Percentiles rank a stretch among this genome's conserved stretches.
Conservation (phyloP, 352 stramenopile species). For the Plasmopara muralis region DNA sequence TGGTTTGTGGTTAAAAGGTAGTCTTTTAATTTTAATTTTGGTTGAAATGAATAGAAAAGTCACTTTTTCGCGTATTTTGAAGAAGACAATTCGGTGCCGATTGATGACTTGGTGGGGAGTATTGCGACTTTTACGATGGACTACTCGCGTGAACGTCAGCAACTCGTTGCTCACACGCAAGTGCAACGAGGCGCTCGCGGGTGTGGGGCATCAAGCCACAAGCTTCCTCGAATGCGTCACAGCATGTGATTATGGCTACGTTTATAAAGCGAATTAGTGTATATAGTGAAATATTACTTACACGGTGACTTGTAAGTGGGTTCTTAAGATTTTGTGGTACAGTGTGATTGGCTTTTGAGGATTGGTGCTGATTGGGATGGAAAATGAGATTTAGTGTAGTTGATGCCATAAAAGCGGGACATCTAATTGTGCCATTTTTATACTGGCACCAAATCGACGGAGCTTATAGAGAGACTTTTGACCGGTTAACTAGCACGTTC, state of each 20-base stretch:
- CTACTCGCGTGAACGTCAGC: constrained; percentile 47
- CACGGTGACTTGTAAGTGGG: too few relatives aligned
- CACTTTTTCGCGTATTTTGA: constrained; percentile 73
- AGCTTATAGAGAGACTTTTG: too few relatives aligned
- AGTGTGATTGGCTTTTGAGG: too few relatives aligned
- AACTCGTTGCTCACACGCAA: constrained; percentile 25
- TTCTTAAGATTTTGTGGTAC: too few relatives aligned
- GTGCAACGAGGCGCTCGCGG: constrained; percentile 11
- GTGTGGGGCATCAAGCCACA: constrained; percentile 9
- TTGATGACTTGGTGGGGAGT: constrained; percentile 59
- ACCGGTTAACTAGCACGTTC: too few relatives aligned
- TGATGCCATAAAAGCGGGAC: too few relatives aligned
- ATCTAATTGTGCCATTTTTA: too few relatives aligned
- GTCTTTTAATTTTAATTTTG: constrained; percentile 2
- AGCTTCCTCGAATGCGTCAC: constrained; percentile 16
- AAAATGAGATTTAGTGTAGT: too few relatives aligned
- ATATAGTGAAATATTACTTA: too few relatives aligned
- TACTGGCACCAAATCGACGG: too few relatives aligned
- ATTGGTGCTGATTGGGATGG: too few relatives aligned
- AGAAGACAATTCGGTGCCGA: constrained; percentile 52
- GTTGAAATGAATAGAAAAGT: constrained; percentile 30
- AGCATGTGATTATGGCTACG: constrained; percentile 14
- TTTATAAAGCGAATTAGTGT: background rate
- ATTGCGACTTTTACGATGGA: constrained; percentile 60
- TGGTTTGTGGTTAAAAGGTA: background rate